A percentile compares a stretch with the other conserved stretches of the same genome.
phyloP scores from a whole-genome alignment of 768 basidiomycete species.

The Phlegmacium glaucopus region DNA sequence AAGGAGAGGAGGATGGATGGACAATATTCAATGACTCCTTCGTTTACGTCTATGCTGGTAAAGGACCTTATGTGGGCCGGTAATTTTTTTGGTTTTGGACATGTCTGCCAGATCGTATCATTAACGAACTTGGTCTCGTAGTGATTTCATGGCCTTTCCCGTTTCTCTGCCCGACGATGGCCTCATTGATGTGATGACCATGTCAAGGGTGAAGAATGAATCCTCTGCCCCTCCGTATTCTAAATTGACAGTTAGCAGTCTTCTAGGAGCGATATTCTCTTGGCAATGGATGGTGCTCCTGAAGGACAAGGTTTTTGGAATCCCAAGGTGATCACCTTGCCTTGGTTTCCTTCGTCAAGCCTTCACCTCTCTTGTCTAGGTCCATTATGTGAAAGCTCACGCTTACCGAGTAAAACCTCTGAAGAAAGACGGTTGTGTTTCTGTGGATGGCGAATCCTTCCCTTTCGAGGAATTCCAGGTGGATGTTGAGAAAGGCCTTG shows the following conservation, averaged over 20 bases:
- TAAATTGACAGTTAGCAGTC: constrained; percentile 28
- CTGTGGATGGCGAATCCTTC: constrained; percentile 77
- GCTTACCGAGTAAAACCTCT: constrained; percentile 72
- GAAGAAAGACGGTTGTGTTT: constrained; percentile 47
- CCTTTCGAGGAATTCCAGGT: constrained; percentile 76
- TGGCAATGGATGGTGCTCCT: constrained; percentile 57
- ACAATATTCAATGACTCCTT: constrained; percentile 64
- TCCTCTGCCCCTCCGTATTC: constrained; percentile 1
- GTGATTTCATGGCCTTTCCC: constrained; percentile 81
- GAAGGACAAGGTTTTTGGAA: constrained; percentile 63
- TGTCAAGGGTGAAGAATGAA: constrained; percentile 51
- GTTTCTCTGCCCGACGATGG: constrained; percentile 80
- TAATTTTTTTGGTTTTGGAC: constrained; percentile 23
- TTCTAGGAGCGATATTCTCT: constrained; percentile 47
- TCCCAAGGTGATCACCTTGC: constrained; percentile 41
- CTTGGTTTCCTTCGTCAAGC: not conserved
- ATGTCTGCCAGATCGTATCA: not conserved
- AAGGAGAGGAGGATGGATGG: constrained; percentile 60
- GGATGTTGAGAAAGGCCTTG: constrained; percentile 68
- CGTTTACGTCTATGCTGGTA: constrained; percentile 70
- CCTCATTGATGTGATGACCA: constrained; percentile 65
- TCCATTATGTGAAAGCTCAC: constrained; percentile 69
- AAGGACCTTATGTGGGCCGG: constrained; percentile 74
- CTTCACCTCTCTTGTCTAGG: constrained; percentile 31
- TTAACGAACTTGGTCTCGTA: constrained; percentile 15